These are phyloP conservation scores for Neurospora tetraspora DNA, from an alignment of 495 filamentous ascomycete genomes.

Conservation along the genomic window DNA sequence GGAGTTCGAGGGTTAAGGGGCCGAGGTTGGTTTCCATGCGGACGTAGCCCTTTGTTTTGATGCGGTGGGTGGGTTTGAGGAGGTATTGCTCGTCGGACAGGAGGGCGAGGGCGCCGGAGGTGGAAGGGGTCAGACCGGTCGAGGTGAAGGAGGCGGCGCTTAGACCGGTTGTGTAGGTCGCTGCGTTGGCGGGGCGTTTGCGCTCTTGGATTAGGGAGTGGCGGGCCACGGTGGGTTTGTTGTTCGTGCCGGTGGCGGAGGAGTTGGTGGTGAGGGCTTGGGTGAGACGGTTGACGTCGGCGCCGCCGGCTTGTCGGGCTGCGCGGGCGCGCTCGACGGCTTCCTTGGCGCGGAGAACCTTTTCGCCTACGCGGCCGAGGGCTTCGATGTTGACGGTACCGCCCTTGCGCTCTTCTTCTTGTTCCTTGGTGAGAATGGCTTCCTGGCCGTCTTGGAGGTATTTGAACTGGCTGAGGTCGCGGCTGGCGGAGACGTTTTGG, in stretches of 20 bases:
- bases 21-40: conserved; percentile 77
- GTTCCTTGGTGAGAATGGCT: conserved; percentile 46
- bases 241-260: conserved; percentile 11
- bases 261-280: conserved; percentile 34
- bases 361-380: conserved; percentile 66
- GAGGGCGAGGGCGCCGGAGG: conserved; percentile 69
- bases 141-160: conserved; percentile 92
- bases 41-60: conserved; percentile 85
- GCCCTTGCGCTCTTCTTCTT: conserved; percentile 43
- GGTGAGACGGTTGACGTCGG: conserved; percentile 39
- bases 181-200: conserved; percentile 68
- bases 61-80: conserved; percentile 66
- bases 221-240: neutral
- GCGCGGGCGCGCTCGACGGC: conserved; percentile 74
- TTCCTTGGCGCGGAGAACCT: conserved; percentile 86
- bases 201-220: conserved; percentile 34
- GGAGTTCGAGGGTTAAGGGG: conserved; percentile 79
- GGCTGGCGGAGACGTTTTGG: conserved; percentile 64
- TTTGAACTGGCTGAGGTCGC: conserved; percentile 84
- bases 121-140: conserved; percentile 88
- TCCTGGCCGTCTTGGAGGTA: conserved; percentile 76
- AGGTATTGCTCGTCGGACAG: conserved; percentile 93
- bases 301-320: conserved; percentile 33
- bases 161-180: conserved; percentile 78
- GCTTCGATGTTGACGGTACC: conserved; percentile 65